These are phyloP conservation scores for Apiospora aurea DNA, from an alignment of 2,329 filamentous ascomycete genomes.

Conservation along the genomic window DNA sequence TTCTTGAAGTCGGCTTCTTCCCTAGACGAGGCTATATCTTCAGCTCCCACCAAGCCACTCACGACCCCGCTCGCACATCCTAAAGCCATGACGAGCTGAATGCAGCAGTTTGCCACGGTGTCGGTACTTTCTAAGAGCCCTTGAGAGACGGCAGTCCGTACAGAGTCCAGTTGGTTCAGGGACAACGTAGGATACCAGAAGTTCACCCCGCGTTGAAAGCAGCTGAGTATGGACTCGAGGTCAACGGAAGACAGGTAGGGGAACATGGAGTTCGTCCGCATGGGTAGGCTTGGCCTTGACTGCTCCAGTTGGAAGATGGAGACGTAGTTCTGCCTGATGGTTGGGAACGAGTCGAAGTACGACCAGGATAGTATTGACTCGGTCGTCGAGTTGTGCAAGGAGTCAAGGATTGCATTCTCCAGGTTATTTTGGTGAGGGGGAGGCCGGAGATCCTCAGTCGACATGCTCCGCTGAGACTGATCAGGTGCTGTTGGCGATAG, in stretches of 20 bases:
- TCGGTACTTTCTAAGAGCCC: slow-evolving; percentile 46
- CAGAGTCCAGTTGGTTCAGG: slow-evolving; percentile 43
- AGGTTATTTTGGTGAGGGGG: slow-evolving; percentile 39
- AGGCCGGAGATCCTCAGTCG: slow-evolving; percentile 24
- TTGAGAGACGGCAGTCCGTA: slow-evolving; percentile 42
- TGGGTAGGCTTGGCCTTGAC: slow-evolving; percentile 45
- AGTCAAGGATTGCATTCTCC: slow-evolving; percentile 57
- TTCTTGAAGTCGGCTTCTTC: slow-evolving; percentile 27
- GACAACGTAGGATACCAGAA: slow-evolving; percentile 62
- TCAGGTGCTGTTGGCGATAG: slow-evolving; percentile 21
- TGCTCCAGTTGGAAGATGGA: slow-evolving; percentile 58
- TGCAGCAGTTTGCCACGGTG: slow-evolving; percentile 48
- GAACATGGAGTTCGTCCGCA: slow-evolving; percentile 45
- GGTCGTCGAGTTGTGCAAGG: slow-evolving; percentile 58
- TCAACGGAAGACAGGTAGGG: slow-evolving; percentile 53
- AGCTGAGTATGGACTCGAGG: slow-evolving; percentile 48
- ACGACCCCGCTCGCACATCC: slow-evolving; percentile 54
- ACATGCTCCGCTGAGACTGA: slow-evolving; percentile 27
- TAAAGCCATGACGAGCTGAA: slow-evolving; percentile 54
- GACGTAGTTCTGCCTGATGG: slow-evolving; percentile 49
- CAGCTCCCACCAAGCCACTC: slow-evolving; percentile 36
- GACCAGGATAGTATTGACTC: slow-evolving; percentile 60
- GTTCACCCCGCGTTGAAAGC: slow-evolving; percentile 56
- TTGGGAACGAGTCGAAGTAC: slow-evolving; percentile 54
- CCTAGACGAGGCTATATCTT: slow-evolving; percentile 18